These are phyloP conservation scores for Hygrocybe punicea DNA, from an alignment of 768 basidiomycete genomes.

Conservation along the genomic window DNA sequence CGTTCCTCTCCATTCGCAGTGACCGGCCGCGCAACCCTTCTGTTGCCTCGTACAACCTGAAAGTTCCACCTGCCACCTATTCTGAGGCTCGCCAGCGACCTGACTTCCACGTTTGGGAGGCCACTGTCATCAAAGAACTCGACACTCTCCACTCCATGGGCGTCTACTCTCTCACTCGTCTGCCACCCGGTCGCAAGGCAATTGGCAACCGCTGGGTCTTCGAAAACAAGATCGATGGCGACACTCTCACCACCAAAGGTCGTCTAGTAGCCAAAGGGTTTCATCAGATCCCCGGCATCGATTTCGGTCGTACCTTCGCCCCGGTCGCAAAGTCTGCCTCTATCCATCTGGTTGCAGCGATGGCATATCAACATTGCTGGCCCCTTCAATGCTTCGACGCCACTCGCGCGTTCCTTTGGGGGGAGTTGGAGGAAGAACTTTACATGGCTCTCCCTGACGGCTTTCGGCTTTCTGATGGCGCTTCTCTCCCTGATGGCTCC, in stretches of 20 bases:
- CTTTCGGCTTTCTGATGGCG: not conserved
- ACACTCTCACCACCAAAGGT: slow-evolving; percentile 30
- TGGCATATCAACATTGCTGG: slow-evolving; percentile 9
- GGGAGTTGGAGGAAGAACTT: slow-evolving; percentile 8
- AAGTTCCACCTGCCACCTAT: slow-evolving; percentile 16
- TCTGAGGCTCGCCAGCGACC: slow-evolving; percentile 15
- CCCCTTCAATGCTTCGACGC: slow-evolving; percentile 24
- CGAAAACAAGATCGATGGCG: slow-evolving; percentile 37
- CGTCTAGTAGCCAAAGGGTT: slow-evolving; percentile 11
- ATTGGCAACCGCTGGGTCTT: slow-evolving; percentile 37
- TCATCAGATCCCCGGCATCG: slow-evolving; percentile 27
- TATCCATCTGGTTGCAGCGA: slow-evolving; percentile 16
- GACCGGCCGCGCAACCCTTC: not conserved
- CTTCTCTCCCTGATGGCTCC: no score
- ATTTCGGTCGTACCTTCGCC: slow-evolving; percentile 15
- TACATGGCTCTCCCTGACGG: slow-evolving; percentile 12
- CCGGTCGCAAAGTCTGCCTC: slow-evolving; percentile 24
- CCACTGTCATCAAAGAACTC: slow-evolving; percentile 24
- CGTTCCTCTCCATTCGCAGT: not conserved
- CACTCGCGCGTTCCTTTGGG: slow-evolving; percentile 4
- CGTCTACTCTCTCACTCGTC: slow-evolving; percentile 23
- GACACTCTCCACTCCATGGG: slow-evolving; percentile 15
- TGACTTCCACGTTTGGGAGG: slow-evolving; percentile 20
- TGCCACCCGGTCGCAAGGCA: slow-evolving; percentile 24
- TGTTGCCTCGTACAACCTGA: slow-evolving; percentile 6